Base-by-base conservation (phyloP, 2,329 filamentous ascomycete genomes). In the Arachnopeziza araneosa region DNA sequence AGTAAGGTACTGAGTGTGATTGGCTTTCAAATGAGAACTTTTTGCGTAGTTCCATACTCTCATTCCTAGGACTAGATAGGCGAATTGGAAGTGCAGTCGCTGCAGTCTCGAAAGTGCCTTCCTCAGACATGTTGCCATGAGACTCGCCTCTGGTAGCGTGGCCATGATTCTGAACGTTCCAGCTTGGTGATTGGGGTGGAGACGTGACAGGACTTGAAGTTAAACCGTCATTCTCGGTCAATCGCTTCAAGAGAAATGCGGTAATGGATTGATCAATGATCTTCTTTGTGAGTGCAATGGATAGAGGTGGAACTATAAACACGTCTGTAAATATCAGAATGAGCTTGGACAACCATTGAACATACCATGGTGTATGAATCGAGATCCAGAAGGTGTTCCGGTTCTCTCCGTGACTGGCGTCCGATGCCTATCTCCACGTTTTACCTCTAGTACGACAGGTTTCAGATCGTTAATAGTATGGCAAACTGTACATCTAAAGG, bases 401-500 rank as follows among this genome's bases (percentile, higher is more conserved):
- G 65, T 53, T 56, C 64, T 69, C 17, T 44, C 54, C 44, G 54
- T 22, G 48, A 60, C 62, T 36, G 66, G 62, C 44, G 55, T 55
- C 52, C 63, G 65, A 57, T 68, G 60, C 53, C 62, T 66, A 65
- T 69, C 70, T 51, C 62, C 67, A 63, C 58, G 65, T 62, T 61
- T 68, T 50, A 63, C 68, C 61, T 68, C 68, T 54, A 68, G 51
- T 10, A 59, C 48, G 63, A 72, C 60, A 50, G 80, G 80, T 61
- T 82, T 79, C 56, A 96, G 74, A 71, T 96, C 91, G 71, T 96
- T 96, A 71, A 96, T 86, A 21, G 89, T 95, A 68, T 90, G 77
- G 73, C 92, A 96, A 58, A 90, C 88, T 50, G 89, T 89, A 73
- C 92, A 96, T 67, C 91, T 83, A 74, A 95, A 96, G 48, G 88